These are phyloP conservation scores for Fraxinus floribunda DNA, from an alignment of 305 asterid species.

Conservation along the genomic window DNA sequence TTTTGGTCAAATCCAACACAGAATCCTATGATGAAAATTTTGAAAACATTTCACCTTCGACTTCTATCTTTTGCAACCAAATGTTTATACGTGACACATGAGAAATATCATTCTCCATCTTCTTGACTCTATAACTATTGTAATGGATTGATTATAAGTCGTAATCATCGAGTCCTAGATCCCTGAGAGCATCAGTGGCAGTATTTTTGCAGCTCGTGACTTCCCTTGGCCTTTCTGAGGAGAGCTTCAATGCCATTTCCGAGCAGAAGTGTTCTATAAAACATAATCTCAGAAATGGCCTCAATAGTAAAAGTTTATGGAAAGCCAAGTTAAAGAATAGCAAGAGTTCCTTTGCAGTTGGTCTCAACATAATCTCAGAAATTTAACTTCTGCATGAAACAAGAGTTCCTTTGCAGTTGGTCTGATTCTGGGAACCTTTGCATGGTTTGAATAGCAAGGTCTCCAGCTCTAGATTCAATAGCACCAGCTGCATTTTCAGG, in stretches of 20 bases:
- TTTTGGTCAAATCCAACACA: neutral
- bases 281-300: neutral
- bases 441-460: constrained; percentile 81
- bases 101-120: neutral
- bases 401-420: constrained; percentile 68
- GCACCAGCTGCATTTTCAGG: constrained; percentile 78
- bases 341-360: too few relatives aligned
- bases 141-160: constrained; percentile 39
- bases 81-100: neutral
- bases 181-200: constrained; percentile 88
- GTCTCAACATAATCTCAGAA: neutral
- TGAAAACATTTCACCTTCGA: neutral
- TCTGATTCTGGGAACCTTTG: constrained; percentile 68
- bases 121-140: neutral
- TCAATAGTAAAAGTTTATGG: neutral
- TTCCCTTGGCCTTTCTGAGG: constrained; percentile 69
- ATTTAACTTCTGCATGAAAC: constrained; percentile 64
- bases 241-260: constrained; percentile 73
- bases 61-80: neutral
- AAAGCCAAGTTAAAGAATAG: neutral
- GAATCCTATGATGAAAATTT: neutral
- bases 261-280: constrained; percentile 64
- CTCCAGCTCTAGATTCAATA: constrained; percentile 89
- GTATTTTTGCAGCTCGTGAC: constrained; percentile 79
- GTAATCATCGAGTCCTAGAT: constrained; percentile 76